These are phyloP conservation scores for Skeletonema tropicum DNA, from an alignment of 108 stramenopile species.

Conservation along the genomic window DNA sequence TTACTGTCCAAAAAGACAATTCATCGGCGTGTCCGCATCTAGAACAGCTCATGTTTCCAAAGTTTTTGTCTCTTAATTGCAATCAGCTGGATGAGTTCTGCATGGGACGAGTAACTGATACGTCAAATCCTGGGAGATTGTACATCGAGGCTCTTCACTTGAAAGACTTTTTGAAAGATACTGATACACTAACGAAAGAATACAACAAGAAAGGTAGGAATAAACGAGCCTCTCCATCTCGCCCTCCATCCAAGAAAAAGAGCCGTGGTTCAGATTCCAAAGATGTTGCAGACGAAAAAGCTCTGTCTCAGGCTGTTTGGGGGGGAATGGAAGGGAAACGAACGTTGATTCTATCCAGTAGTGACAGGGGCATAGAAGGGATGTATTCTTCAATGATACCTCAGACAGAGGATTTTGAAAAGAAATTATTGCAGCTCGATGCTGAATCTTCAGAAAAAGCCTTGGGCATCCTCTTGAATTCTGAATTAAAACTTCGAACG, in stretches of 20 bases:
- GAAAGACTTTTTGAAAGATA: slow-evolving; percentile 36
- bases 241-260: slow-evolving; percentile 14
- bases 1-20: background rate
- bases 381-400: slow-evolving; percentile 8
- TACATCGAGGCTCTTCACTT: slow-evolving; percentile 43
- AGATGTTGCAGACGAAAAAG: slow-evolving; percentile 11
- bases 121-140: slow-evolving; percentile 12
- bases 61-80: slow-evolving; percentile 30
- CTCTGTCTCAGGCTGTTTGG: slow-evolving; percentile 30
- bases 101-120: slow-evolving; percentile 15
- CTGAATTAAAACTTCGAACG: slow-evolving; percentile 20
- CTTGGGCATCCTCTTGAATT: slow-evolving; percentile 16
- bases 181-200: slow-evolving; percentile 18
- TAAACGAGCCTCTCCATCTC: slow-evolving; percentile 12
- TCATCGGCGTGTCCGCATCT: slow-evolving; percentile 27
- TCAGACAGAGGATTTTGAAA: background rate
- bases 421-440: background rate
- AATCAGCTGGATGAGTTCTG: slow-evolving; percentile 37
- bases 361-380: slow-evolving; percentile 5
- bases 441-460: slow-evolving; percentile 9
- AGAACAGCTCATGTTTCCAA: slow-evolving; percentile 44
- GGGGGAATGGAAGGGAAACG: slow-evolving; percentile 43
- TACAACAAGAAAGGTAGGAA: slow-evolving; percentile 10
- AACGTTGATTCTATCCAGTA: slow-evolving; percentile 16
- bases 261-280: background rate